Percentiles rank a stretch among this genome's conserved stretches.
phyloP scores from a whole-genome alignment of 129 eudicot genomes.

The Smallanthus sonchifolius region DNA sequence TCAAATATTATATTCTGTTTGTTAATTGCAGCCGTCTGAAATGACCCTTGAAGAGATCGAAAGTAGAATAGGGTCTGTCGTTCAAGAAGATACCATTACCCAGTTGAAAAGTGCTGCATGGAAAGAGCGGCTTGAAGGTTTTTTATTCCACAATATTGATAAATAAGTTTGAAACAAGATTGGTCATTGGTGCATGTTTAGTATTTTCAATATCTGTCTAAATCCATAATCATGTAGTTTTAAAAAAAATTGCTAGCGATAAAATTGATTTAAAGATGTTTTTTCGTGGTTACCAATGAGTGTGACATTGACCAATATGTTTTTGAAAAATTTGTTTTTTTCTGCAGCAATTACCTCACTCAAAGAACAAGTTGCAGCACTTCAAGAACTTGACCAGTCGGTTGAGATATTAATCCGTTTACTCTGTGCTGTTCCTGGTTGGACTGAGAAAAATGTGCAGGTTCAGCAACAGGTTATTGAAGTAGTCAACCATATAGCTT shows the following conservation, averaged over 20 bases:
- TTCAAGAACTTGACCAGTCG: slow-evolving; percentile 55
- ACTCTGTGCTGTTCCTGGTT: slow-evolving; percentile 92
- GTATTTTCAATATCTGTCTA: background rate
- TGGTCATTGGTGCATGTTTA: background rate
- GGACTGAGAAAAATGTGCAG: slow-evolving; percentile 99
- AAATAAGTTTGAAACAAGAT: background rate
- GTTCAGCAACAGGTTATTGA: slow-evolving; percentile 99
- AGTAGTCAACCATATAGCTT: slow-evolving; percentile 65
- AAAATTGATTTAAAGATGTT: background rate
- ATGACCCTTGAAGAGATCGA: slow-evolving; percentile 98
- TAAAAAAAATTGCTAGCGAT: background rate
- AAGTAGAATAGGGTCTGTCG: slow-evolving; percentile 73
- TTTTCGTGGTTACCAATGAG: background rate
- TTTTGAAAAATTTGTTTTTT: background rate
- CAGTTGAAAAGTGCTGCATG: slow-evolving; percentile 94
- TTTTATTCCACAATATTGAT: background rate
- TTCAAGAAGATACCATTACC: slow-evolving; percentile 65
- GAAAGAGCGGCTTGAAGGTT: slow-evolving; percentile 99
- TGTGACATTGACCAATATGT: slow-evolving; percentile 6
- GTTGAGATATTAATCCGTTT: slow-evolving; percentile 87
- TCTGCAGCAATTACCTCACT: slow-evolving; percentile 73
- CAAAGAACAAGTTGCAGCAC: slow-evolving; percentile 80
- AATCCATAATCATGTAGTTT: background rate
- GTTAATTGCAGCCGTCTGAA: slow-evolving; percentile 71
- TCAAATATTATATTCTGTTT: background rate